A percentile compares a stretch with the other conserved stretches of the same genome.
These are phyloP conservation scores for Leccinum barrowsii DNA, from an alignment of 768 basidiomycete genomes.

Conservation along the genomic window DNA sequence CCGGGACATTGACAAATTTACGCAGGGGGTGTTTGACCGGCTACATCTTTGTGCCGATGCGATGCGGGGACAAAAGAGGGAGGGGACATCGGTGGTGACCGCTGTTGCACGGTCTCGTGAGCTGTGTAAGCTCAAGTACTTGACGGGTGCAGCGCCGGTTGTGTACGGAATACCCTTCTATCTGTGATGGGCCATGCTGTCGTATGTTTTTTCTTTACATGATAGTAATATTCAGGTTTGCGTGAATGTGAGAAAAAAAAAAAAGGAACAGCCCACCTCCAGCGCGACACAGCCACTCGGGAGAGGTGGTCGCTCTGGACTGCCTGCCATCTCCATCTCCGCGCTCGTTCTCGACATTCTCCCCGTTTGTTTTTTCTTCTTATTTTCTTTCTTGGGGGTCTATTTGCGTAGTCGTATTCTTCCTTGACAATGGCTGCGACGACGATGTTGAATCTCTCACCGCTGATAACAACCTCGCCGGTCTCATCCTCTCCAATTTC, in stretches of 20 bases:
- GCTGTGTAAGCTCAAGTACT: conserved; percentile 83
- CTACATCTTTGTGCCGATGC: conserved; percentile 46
- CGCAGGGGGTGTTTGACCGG: conserved; percentile 76
- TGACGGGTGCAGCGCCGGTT: conserved; percentile 93
- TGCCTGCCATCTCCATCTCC: not conserved
- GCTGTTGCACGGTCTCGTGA: conserved; percentile 81
- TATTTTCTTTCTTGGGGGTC: not conserved
- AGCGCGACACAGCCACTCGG: conserved; percentile 13
- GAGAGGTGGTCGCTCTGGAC: conserved; percentile 2
- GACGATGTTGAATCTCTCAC: conserved; percentile 6
- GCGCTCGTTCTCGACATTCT: not conserved
- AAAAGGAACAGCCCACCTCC: not conserved
- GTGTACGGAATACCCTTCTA: conserved; percentile 96
- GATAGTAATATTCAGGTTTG: not conserved
- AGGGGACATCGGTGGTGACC: conserved; percentile 51
- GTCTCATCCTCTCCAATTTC: conserved; percentile 14
- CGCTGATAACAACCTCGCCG: conserved; percentile 18
- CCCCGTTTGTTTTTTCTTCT: not conserved
- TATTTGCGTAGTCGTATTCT: not conserved
- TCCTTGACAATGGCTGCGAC: conserved; percentile 8
- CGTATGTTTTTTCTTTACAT: not conserved
- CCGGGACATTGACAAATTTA: conserved; percentile 92
- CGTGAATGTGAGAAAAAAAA: not conserved
- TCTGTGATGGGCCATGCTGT: conserved; percentile 35
- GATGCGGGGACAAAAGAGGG: conserved; percentile 7